Conservation (phyloP, 305 asterid species). For the Fraxinus xanthoxyloides region DNA sequence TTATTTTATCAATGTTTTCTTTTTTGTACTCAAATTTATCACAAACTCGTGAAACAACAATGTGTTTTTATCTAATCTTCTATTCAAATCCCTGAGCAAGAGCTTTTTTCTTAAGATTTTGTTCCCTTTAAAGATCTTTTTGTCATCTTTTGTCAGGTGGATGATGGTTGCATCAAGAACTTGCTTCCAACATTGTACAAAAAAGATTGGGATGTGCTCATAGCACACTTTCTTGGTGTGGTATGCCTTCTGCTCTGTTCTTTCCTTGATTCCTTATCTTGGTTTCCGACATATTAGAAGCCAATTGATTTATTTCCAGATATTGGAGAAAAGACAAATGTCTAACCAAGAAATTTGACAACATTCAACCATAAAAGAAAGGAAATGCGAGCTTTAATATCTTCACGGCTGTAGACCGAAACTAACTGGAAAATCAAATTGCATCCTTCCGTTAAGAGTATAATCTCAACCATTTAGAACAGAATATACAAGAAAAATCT, state of each 20-base stretch:
- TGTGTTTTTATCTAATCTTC: slow-evolving; percentile 9
- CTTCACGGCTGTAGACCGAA: not conserved
- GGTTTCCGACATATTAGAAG: not conserved
- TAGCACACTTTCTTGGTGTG: slow-evolving; percentile 98
- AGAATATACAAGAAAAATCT: not conserved
- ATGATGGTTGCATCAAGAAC: slow-evolving; percentile 78
- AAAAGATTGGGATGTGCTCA: slow-evolving; percentile 89
- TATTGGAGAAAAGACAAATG: slow-evolving; percentile 5
- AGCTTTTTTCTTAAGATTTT: not conserved
- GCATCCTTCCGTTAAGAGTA: not conserved
- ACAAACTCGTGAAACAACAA: not conserved
- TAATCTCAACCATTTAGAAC: not conserved
- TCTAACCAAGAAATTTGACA: slow-evolving; percentile 4
- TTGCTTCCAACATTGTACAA: slow-evolving; percentile 65
- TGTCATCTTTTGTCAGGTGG: slow-evolving; percentile 57
- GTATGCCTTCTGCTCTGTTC: slow-evolving; percentile 41
- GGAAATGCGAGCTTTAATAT: not conserved
- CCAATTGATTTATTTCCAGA: slow-evolving; percentile 4
- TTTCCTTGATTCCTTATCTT: slow-evolving; percentile 3
- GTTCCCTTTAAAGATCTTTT: slow-evolving; percentile 9
- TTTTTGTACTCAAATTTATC: slow-evolving; percentile 11
- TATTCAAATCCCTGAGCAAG: slow-evolving; percentile 11
- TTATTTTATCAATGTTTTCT: slow-evolving; percentile 3
- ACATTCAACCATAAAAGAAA: not conserved
- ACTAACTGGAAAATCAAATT: not conserved